A percentile compares a stretch with the other conserved stretches of the same genome.
Evolutionary conservation across 495 filamentous ascomycete species (phyloP).

Genomic region (Aspergillus cristatus): DNA sequence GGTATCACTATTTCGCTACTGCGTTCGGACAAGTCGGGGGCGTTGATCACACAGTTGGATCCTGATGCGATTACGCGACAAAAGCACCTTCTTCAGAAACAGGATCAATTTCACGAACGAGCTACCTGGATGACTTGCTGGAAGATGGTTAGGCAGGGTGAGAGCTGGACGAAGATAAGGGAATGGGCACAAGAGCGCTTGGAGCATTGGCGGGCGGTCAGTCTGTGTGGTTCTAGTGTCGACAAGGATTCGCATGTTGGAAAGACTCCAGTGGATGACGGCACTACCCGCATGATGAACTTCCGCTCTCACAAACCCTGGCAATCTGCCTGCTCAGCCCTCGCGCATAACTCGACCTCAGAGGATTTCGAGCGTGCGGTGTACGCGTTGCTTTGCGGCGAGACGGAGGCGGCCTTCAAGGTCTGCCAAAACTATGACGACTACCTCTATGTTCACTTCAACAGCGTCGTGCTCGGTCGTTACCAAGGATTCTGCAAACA

Average conservation of each 20-base stretch:
- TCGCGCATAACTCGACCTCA: constrained; percentile 57
- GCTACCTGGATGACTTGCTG: constrained; percentile 84
- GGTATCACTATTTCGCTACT: constrained; percentile 47
- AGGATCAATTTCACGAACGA: constrained; percentile 78
- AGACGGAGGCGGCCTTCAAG: constrained; percentile 63
- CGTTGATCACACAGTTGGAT: constrained; percentile 82
- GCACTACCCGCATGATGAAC: constrained; percentile 39
- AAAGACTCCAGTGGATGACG: constrained; percentile 31
- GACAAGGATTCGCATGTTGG: constrained; percentile 19
- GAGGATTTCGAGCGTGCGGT: constrained; percentile 80
- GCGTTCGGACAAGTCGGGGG: constrained; percentile 47
- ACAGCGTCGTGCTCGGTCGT: constrained; percentile 57
- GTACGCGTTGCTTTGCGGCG: constrained; percentile 78
- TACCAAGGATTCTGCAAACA: constrained; percentile 38
- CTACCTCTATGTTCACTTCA: constrained; percentile 83
- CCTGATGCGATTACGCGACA: constrained; percentile 83
- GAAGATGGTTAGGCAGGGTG: constrained; percentile 77
- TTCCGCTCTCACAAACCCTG: constrained; percentile 49
- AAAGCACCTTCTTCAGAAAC: constrained; percentile 56
- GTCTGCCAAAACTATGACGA: constrained; percentile 83
- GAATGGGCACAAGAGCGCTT: constrained; percentile 73
- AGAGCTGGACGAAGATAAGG: constrained; percentile 57
- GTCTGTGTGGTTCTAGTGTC: constrained; percentile 34
- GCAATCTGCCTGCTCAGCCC: constrained; percentile 71
- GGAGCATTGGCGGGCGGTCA: constrained; percentile 74